phyloP scores from a whole-genome alignment of 2,329 filamentous ascomycete species.

The Neurospora crassa region DNA sequence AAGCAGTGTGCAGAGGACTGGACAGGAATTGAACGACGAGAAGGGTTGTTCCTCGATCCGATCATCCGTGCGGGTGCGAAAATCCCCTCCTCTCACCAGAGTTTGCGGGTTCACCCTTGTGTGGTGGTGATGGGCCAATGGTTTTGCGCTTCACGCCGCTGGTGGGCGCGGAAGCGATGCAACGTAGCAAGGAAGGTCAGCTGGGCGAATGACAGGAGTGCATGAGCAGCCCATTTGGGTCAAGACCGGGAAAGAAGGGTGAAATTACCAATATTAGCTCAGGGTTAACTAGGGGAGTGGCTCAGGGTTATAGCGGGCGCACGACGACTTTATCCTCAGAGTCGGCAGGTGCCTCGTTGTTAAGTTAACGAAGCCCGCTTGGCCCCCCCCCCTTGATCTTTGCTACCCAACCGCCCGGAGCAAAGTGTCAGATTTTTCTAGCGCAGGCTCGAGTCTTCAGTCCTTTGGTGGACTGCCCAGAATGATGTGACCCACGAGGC shows the following conservation, averaged over 20 bases:
- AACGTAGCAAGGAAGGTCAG: neutral
- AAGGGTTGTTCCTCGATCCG: neutral
- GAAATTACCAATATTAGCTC: neutral
- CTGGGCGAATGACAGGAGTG: neutral
- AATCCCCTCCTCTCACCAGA: neutral
- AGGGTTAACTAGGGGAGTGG: neutral
- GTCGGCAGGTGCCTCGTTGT: neutral
- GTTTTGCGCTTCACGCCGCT: neutral
- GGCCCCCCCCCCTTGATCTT: neutral
- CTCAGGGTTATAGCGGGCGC: neutral
- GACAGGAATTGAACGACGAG: neutral
- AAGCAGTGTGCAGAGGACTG: neutral
- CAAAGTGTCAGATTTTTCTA: neutral
- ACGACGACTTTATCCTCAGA: neutral
- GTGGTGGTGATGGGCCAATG: neutral
- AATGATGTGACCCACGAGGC: neutral
- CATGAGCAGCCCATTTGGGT: neutral
- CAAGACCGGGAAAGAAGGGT: neutral
- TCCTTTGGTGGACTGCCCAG: neutral
- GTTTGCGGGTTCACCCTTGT: neutral
- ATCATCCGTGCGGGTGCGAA: neutral
- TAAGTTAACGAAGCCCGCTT: neutral
- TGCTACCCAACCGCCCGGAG: neutral
- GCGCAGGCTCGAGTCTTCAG: neutral
- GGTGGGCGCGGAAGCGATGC: neutral